These are phyloP conservation scores for Calendula officinalis DNA, from an alignment of 129 eudicot genomes.

Conservation along the genomic window DNA sequence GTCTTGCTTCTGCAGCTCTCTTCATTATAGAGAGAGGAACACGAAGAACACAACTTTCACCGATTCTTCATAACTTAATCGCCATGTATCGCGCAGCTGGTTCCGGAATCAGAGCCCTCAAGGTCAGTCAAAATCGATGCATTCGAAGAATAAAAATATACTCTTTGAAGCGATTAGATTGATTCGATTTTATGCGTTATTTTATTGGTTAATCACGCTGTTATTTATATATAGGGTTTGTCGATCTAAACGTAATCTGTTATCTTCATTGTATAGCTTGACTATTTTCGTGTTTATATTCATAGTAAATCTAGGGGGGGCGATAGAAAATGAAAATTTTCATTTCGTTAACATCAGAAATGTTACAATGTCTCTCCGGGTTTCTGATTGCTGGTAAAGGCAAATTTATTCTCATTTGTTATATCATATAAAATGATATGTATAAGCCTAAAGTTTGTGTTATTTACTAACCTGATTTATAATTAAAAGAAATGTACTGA, in stretches of 20 bases:
- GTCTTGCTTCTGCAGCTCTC: too few relatives aligned
- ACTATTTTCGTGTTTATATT: conserved; percentile 3
- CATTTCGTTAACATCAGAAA: too few relatives aligned
- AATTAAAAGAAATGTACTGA: conserved; percentile 2
- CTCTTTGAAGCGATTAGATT: conserved; percentile 2
- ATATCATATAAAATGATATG: too few relatives aligned
- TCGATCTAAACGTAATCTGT: conserved; percentile 19
- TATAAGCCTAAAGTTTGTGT: too few relatives aligned
- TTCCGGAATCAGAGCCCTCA: conserved; percentile 64
- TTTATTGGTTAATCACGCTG: neutral
- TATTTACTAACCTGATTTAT: neutral
- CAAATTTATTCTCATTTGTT: too few relatives aligned
- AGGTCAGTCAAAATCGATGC: conserved; percentile 38
- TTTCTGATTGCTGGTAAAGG: too few relatives aligned
- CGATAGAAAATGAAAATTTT: neutral
- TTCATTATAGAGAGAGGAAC: neutral
- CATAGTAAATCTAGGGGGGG: conserved; percentile 9
- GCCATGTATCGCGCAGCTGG: conserved; percentile 71
- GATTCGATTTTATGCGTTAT: neutral
- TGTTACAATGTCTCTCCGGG: too few relatives aligned
- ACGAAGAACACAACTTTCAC: too few relatives aligned
- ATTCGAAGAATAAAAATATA: neutral
- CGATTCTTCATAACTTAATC: neutral
- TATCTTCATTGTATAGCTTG: conserved; percentile 12
- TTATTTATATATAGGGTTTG: neutral